Conservation (phyloP, 192 early-diverging fungal species). For the Bifiguratus adelaidae region DNA sequence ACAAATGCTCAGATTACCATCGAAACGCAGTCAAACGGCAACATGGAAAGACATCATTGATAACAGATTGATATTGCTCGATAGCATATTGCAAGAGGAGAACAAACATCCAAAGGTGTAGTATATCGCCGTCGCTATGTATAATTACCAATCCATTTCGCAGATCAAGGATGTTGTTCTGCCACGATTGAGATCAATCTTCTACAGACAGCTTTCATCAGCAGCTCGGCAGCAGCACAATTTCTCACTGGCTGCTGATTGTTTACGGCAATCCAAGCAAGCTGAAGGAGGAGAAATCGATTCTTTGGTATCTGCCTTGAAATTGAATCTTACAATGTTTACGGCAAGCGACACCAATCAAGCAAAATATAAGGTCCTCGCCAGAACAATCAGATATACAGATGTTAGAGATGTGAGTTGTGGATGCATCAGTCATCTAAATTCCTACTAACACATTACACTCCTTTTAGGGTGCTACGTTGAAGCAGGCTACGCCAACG, state of each 20-base stretch:
- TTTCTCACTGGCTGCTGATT: slow-evolving; percentile 40
- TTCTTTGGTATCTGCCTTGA: neutral
- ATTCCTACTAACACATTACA: too few species aligned
- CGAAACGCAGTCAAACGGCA: slow-evolving; percentile 32
- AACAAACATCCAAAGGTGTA: neutral
- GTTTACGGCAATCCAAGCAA: slow-evolving; percentile 10
- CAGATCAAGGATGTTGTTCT: too few species aligned
- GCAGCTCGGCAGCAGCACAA: slow-evolving; percentile 51
- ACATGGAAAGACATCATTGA: slow-evolving; percentile 53
- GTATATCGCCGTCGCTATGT: neutral
- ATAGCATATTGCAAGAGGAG: slow-evolving; percentile 7
- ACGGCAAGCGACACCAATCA: neutral
- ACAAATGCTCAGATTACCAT: slow-evolving; percentile 30
- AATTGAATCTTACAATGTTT: neutral
- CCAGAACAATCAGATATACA: neutral
- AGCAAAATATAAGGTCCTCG: neutral
- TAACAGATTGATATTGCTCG: slow-evolving; percentile 31
- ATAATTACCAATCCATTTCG: too few species aligned
- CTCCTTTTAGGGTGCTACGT: too few species aligned
- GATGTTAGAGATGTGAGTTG: neutral
- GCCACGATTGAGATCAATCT: too few species aligned
- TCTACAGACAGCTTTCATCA: too few species aligned
- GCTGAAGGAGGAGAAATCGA: neutral
- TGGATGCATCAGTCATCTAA: too few species aligned
- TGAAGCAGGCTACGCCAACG: too few species aligned